A percentile compares a stretch with the other conserved stretches of the same genome.
phyloP scores from a whole-genome alignment of 2,329 filamentous ascomycete genomes.

The Talaromyces islandicus region DNA sequence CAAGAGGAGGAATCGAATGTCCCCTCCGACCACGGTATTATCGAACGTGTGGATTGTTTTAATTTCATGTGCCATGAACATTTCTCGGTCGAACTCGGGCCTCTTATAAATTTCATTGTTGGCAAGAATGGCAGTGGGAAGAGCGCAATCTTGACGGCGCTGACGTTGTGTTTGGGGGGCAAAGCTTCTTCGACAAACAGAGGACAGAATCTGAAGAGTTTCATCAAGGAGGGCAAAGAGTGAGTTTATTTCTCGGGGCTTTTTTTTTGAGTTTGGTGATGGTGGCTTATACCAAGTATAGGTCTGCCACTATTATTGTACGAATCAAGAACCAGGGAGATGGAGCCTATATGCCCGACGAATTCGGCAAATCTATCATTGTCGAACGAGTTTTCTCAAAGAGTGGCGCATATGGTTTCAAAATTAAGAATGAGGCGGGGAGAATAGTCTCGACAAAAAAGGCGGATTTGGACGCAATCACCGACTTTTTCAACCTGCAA shows the following conservation, averaged over 20 bases:
- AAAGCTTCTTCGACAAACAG: slow-evolving; percentile 92
- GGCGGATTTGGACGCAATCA: slow-evolving; percentile 81
- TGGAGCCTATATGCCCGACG: slow-evolving; percentile 73
- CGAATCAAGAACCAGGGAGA: slow-evolving; percentile 86
- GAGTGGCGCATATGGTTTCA: slow-evolving; percentile 72
- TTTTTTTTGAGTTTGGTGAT: slow-evolving; percentile 8
- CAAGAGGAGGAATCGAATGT: slow-evolving; percentile 59
- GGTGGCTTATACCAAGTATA: slow-evolving; percentile 15
- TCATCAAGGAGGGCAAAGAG: slow-evolving; percentile 85
- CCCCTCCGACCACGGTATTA: slow-evolving; percentile 75
- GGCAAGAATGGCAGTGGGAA: slow-evolving; percentile 97
- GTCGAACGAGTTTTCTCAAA: slow-evolving; percentile 86
- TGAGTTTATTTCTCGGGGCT: slow-evolving; percentile 36
- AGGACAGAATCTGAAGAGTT: slow-evolving; percentile 78
- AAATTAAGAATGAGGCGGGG: slow-evolving; percentile 68
- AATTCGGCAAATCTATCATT: slow-evolving; percentile 78
- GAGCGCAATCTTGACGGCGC: slow-evolving; percentile 86
- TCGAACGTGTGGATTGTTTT: slow-evolving; percentile 77
- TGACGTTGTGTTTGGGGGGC: slow-evolving; percentile 89
- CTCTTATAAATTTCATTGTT: slow-evolving; percentile 95
- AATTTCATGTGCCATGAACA: slow-evolving; percentile 97
- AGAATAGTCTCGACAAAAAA: slow-evolving; percentile 75
- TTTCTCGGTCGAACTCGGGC: slow-evolving; percentile 77
- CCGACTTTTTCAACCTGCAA: slow-evolving; percentile 87
- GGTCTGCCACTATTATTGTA: slow-evolving; percentile 62